Conservation (phyloP, 2,329 filamentous ascomycete genomes). For the Colletotrichum destructivum region DNA sequence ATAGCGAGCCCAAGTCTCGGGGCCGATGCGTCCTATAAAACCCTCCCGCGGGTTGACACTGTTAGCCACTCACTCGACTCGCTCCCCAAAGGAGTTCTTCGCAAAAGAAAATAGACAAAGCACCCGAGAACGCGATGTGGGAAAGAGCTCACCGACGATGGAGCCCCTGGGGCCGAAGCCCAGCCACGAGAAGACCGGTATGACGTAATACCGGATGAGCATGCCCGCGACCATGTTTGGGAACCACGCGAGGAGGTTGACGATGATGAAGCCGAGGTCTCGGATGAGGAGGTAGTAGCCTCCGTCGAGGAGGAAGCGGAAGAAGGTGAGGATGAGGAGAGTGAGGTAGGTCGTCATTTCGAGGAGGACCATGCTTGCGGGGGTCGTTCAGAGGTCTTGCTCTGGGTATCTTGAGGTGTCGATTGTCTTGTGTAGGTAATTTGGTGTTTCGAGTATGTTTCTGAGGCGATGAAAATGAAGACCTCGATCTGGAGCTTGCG, state of each 20-base stretch:
- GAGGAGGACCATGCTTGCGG: not conserved
- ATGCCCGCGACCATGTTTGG: not conserved
- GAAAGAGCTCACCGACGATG: not conserved
- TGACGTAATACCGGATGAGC: not conserved
- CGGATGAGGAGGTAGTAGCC: not conserved
- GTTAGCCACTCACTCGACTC: not conserved
- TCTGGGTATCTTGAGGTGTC: not conserved
- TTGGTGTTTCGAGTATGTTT: not conserved
- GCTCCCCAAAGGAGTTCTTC: not conserved
- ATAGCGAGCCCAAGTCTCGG: not conserved
- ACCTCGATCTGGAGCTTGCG: too few species aligned
- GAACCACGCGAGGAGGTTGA: not conserved
- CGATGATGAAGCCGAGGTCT: not conserved
- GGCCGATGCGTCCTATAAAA: not conserved
- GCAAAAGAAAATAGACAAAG: too few species aligned
- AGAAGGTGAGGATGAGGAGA: not conserved
- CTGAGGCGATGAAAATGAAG: not conserved
- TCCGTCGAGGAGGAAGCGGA: not conserved
- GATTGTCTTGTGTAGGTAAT: not conserved
- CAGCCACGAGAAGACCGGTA: not conserved
- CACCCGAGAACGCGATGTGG: too few species aligned
- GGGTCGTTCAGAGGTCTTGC: not conserved
- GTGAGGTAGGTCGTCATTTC: constrained; percentile 1
- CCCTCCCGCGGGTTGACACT: not conserved
- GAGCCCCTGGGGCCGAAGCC: not conserved